Percentiles rank a stretch among this genome's conserved stretches.
These are phyloP conservation scores for Leishmania major DNA, from an alignment of 208 protist species.

Conservation along the genomic window DNA sequence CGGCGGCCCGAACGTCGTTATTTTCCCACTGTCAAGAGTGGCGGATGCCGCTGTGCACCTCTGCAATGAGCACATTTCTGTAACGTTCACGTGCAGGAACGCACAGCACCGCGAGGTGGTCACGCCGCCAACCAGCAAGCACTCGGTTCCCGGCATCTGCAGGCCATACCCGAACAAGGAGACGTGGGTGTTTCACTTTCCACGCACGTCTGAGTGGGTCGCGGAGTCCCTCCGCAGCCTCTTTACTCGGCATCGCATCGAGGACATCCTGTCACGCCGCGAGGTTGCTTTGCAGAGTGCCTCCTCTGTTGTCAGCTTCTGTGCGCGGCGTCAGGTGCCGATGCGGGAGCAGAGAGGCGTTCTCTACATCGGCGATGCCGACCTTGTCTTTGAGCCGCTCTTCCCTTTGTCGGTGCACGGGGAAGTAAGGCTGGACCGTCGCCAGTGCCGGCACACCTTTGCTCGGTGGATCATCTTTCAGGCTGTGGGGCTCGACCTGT, in stretches of 20 bases:
- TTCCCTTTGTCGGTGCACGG: slow-evolving; percentile 23
- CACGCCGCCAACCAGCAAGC: background rate
- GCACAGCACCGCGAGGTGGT: slow-evolving; percentile 17
- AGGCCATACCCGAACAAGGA: slow-evolving; percentile 12
- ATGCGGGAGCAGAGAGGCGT: slow-evolving; percentile 57
- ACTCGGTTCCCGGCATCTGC: slow-evolving; percentile 12
- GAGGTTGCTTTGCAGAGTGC: slow-evolving; percentile 23
- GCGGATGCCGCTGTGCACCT: background rate
- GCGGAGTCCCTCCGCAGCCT: slow-evolving; percentile 26
- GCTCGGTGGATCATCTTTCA: slow-evolving; percentile 42
- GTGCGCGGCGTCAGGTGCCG: slow-evolving; percentile 37
- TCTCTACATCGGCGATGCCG: slow-evolving; percentile 22
- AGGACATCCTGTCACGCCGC: slow-evolving; percentile 19
- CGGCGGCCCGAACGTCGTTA: slow-evolving; percentile 9
- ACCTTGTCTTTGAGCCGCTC: slow-evolving; percentile 40
- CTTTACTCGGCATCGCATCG: slow-evolving; percentile 15
- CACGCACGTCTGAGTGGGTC: slow-evolving; percentile 13
- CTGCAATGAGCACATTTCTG: background rate
- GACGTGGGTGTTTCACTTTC: slow-evolving; percentile 13
- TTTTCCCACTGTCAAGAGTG: slow-evolving; percentile 15
- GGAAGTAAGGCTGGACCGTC: slow-evolving; percentile 2
- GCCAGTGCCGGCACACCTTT: slow-evolving; percentile 33
- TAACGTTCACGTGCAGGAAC: slow-evolving; percentile 18
- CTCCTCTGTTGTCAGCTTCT: slow-evolving; percentile 30
- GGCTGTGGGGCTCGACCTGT: slow-evolving; percentile 50